Conservation (phyloP, 495 filamentous ascomycete species). For the Lepidopterella palustris region DNA sequence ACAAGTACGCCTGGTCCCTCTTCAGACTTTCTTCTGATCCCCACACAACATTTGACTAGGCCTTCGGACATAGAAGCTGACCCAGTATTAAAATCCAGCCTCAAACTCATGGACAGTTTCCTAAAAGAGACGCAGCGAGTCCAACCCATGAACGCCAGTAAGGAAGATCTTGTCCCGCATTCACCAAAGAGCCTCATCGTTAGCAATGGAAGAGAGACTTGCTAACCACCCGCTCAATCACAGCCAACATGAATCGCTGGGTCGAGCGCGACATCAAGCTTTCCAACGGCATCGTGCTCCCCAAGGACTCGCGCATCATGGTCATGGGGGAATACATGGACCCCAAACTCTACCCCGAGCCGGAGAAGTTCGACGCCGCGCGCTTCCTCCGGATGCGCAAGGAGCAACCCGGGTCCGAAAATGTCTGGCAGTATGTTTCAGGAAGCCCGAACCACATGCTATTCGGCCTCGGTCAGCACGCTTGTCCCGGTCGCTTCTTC, state of each 20-base stretch:
- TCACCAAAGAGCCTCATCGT: not conserved
- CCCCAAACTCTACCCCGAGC: not conserved
- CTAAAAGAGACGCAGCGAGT: constrained; percentile 6
- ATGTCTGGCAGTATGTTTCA: not conserved
- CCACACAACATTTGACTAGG: too few species aligned
- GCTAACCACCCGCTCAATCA: not conserved
- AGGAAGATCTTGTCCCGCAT: not conserved
- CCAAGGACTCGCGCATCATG: constrained; percentile 2
- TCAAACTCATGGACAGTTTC: constrained; percentile 3
- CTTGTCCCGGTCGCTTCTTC: constrained; percentile 52
- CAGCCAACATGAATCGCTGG: not conserved
- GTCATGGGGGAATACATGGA: not conserved
- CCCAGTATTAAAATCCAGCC: too few species aligned
- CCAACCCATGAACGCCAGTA: not conserved
- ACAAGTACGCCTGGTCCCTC: too few species aligned
- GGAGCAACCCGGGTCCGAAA: not conserved
- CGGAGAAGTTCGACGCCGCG: not conserved
- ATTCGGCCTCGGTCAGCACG: constrained; percentile 31
- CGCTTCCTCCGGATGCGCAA: not conserved
- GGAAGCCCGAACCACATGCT: not conserved
- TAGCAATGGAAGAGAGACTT: too few species aligned
- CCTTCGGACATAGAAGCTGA: too few species aligned
- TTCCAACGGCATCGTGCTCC: not conserved
- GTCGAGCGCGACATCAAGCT: not conserved
- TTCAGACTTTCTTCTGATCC: too few species aligned